These are phyloP conservation scores for Alternaria novae-zelandiae DNA, from an alignment of 2,329 filamentous ascomycete genomes.

Conservation along the genomic window DNA sequence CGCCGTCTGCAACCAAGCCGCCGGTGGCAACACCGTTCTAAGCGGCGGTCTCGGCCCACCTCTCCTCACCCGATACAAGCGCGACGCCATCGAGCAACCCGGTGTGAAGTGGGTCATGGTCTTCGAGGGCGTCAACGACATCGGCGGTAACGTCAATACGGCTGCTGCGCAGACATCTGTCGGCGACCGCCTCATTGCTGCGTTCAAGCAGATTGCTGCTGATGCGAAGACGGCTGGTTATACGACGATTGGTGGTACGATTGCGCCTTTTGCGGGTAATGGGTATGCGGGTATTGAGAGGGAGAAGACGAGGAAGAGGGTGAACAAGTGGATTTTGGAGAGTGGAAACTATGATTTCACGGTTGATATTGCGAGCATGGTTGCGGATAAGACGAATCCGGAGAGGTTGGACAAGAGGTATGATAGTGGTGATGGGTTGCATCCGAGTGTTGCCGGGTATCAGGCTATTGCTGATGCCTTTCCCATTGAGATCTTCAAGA, in stretches of 20 bases:
- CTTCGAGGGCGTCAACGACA: conserved; percentile 71
- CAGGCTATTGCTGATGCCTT: conserved; percentile 65
- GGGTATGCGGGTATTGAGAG: conserved; percentile 52
- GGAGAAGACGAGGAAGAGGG: conserved; percentile 61
- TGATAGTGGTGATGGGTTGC: conserved; percentile 69
- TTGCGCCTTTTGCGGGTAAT: conserved; percentile 66
- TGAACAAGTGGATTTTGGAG: conserved; percentile 67
- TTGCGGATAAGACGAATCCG: conserved; percentile 59
- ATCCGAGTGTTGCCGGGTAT: conserved; percentile 67
- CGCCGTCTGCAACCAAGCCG: conserved; percentile 68
- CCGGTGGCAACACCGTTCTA: conserved; percentile 70
- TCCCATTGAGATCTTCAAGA: conserved; percentile 60
- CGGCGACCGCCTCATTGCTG: conserved; percentile 60
- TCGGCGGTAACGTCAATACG: conserved; percentile 60
- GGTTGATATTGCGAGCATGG: conserved; percentile 66
- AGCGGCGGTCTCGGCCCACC: conserved; percentile 67
- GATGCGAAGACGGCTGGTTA: conserved; percentile 48
- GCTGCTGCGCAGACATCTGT: conserved; percentile 54
- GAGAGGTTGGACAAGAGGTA: conserved; percentile 57
- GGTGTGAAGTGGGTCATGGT: conserved; percentile 68
- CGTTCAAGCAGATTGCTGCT: conserved; percentile 63
- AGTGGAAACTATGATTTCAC: conserved; percentile 64
- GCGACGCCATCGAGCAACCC: conserved; percentile 66
- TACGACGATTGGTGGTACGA: conserved; percentile 66
- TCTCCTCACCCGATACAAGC: conserved; percentile 65